Evolutionary conservation across 768 basidiomycete species (phyloP), one percentile per base, ranked within the genome.

Genomic region (Rhodotorula taiwanensis): DNA sequence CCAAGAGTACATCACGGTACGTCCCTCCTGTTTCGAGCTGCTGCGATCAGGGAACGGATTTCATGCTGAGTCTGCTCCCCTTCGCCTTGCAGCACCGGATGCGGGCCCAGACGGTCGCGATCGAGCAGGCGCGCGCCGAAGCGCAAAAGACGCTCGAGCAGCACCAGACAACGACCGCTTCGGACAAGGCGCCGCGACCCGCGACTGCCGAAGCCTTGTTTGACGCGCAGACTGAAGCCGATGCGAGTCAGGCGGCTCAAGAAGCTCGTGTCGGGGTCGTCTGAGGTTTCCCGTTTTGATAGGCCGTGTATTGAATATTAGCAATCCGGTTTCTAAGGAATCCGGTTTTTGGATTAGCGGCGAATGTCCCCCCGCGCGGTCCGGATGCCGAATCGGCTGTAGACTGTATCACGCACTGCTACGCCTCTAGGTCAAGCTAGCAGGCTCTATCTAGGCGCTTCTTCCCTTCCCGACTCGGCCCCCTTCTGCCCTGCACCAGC

Each of bases 1-100:
- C 4, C 60, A 69, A 45, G 67, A 64, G 45, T 69, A 69, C 60
- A 56, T 69, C 50, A 44, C 50, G 55, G 55, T 56, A 34, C 44
- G 55, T 25, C 9, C 25, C 10, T 41, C 21, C 25, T 25, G 27
- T 27, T 27, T 14, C 28, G n/a, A n/a, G n/a, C n/a, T n/a, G n/a
- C n/a, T n/a, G n/a, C n/a, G n/a, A n/a, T n/a, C n/a, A n/a, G n/a
- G n/a, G n/a, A n/a, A n/a, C n/a, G n/a, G n/a, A n/a, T n/a, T n/a
- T n/a, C n/a, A n/a, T n/a, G n/a, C n/a, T n/a, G n/a, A n/a, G n/a
- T n/a, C n/a, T n/a, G n/a, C n/a, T n/a, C n/a, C n/a, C n/a, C n/a
- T n/a, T n/a, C n/a, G n/a, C n/a, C n/a, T n/a, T 41, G 11, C 33
- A 16, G 36, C 25, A 47, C 27, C 34, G 67, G 3, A 69, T 69